Base-by-base conservation (phyloP, 2,329 filamentous ascomycete species). In the Atkinsonella texensis region DNA sequence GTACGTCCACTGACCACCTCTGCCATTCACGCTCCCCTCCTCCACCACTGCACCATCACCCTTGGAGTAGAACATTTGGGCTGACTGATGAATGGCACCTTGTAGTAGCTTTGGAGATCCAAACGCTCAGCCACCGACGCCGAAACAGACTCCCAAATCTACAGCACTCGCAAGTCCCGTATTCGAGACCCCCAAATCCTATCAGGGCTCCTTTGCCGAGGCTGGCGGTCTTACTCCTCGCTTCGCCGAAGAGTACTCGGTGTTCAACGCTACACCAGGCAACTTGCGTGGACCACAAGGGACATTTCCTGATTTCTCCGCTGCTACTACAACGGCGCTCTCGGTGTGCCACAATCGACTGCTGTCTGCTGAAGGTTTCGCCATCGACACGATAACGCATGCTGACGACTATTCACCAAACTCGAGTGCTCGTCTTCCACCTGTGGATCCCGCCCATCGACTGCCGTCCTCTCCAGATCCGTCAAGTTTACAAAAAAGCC, bases 211-310 rank as follows among this genome's bases (percentile, higher is more conserved):
- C 52, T 72, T 75, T 57, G 67, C 75, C 65, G 72, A 77, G 55
- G 63, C 73, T 49, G 69, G 70, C 57, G 72, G 73, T 57, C 79
- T 76, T 74, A 83, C 79, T 44, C 79, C 80, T 63, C 74, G 73
- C 53, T 83, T 81, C 68, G 78, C 79, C 56, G 78, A 83, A 62
- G 79, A 83, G 57, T 83, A 80, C 60, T 81, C 79, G 55, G 78
- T 83, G 60, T 83, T 83, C 70, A 80, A 81, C 66, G 69, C 74
- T n/a, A 81, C 79, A 9, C 80, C 80, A 15, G 79, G 77, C 46
- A 79, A 80, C 60, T 68, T 81, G 51, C 70, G 70, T 59, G 74
- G 69, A 50, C 64, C 68, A 43, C 68, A 71, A 52, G 69, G 63
- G 53, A 63, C 66, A 13, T 79, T 77, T 61, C 59, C 66, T 56